phyloP scores from a whole-genome alignment of 768 basidiomycete genomes.

The Agaricus sinodeliciosus region DNA sequence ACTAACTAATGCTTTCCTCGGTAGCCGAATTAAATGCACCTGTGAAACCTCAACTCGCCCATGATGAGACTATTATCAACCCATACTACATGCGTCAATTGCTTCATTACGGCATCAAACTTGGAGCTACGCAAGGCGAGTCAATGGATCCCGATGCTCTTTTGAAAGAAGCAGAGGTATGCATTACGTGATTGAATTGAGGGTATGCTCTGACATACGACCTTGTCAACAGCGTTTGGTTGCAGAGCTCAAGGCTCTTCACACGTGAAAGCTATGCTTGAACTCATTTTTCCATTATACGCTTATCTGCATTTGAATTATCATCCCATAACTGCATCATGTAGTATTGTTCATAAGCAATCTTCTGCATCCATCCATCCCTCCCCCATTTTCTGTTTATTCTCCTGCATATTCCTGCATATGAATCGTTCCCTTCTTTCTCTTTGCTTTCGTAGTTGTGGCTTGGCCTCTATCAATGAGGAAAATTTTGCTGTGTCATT shows the following conservation, averaged over 20 bases:
- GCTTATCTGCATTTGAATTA: slow-evolving; percentile 2
- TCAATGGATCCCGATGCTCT: slow-evolving; percentile 42
- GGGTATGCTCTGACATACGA: not conserved
- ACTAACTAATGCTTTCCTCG: not conserved
- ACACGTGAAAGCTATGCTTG: slow-evolving; percentile 6
- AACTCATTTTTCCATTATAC: not conserved
- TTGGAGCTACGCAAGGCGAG: slow-evolving; percentile 37
- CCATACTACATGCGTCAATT: slow-evolving; percentile 77
- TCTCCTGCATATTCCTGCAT: slow-evolving; percentile 7
- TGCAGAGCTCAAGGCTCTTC: slow-evolving; percentile 49
- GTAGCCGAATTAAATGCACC: slow-evolving; percentile 15
- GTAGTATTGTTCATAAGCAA: slow-evolving; percentile 11
- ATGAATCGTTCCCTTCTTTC: not conserved
- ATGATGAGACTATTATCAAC: slow-evolving; percentile 67
- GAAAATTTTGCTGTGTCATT: slow-evolving; percentile 1
- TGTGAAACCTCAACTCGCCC: slow-evolving; percentile 27
- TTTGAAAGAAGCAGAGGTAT: slow-evolving; percentile 50
- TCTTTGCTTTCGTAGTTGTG: slow-evolving; percentile 8
- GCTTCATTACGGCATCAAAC: slow-evolving; percentile 61
- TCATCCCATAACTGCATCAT: slow-evolving; percentile 5
- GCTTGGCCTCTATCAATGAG: not conserved
- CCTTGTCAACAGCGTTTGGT: slow-evolving; percentile 45
- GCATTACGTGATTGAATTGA: slow-evolving; percentile 11
- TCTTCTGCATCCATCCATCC: slow-evolving; percentile 1
- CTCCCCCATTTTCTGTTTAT: slow-evolving; percentile 1